Percentiles rank a stretch among this genome's conserved stretches.
These are phyloP conservation scores for Acanthamoeba triangularis DNA, from an alignment of 208 protist genomes.

Conservation along the genomic window DNA sequence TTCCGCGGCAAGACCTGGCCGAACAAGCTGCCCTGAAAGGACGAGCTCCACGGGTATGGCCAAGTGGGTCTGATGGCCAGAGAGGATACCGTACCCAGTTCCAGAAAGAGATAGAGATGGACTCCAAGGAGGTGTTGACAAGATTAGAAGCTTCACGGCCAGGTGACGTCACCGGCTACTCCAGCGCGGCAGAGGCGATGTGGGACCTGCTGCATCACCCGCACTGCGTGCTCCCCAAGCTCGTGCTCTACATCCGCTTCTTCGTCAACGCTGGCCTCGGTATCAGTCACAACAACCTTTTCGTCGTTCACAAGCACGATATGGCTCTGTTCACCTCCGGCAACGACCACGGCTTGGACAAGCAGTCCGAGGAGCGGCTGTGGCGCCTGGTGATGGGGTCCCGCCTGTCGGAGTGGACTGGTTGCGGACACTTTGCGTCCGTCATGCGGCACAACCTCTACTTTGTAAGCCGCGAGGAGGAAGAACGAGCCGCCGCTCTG, in stretches of 20 bases:
- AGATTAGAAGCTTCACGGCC: background rate
- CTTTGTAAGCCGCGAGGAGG: background rate
- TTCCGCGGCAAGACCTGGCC: no score
- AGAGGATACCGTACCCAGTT: no score
- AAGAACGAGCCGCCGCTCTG: background rate
- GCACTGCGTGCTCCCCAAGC: background rate
- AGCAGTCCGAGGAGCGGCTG: background rate
- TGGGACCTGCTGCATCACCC: background rate
- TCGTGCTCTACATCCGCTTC: conserved; percentile 7
- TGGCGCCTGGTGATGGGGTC: background rate
- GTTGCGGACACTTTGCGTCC: background rate
- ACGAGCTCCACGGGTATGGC: no score
- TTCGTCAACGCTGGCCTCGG: background rate
- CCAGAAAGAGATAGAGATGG: no score
- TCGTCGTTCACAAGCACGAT: background rate
- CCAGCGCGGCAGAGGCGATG: background rate
- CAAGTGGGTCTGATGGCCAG: no score
- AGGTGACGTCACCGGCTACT: background rate
- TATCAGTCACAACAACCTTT: background rate
- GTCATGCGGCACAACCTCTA: background rate
- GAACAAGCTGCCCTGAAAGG: no score
- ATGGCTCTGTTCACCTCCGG: background rate
- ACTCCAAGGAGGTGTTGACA: background rate
- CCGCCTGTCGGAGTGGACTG: background rate
- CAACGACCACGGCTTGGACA: background rate